phyloP scores from a whole-genome alignment of 495 filamentous ascomycete species.

The Talaromyces trachyspermus region DNA sequence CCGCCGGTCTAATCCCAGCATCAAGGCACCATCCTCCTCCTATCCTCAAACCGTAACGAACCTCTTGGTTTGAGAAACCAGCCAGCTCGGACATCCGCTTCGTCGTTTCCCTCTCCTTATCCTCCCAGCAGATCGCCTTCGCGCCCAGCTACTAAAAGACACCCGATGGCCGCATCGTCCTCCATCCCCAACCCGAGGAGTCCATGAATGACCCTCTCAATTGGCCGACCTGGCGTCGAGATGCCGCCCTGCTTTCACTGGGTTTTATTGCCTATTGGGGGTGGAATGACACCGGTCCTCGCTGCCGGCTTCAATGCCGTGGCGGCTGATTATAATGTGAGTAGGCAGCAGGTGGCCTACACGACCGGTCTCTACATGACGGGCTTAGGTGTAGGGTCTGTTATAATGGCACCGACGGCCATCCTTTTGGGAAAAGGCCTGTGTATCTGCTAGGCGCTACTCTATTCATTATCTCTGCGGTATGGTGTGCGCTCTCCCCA shows the following conservation, averaged over 20 bases:
- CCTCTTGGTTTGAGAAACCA: slow-evolving; percentile 72
- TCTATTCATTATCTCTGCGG: slow-evolving; percentile 64
- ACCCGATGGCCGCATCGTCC: slow-evolving; percentile 72
- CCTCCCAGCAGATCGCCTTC: slow-evolving; percentile 32
- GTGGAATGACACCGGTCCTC: slow-evolving; percentile 85
- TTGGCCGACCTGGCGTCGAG: slow-evolving; percentile 79
- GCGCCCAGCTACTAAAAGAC: slow-evolving; percentile 50
- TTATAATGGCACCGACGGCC: slow-evolving; percentile 82
- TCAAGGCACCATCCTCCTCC: slow-evolving; percentile 71
- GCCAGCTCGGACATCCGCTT: slow-evolving; percentile 67
- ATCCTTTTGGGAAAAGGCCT: slow-evolving; percentile 86
- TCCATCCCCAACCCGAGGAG: slow-evolving; percentile 90
- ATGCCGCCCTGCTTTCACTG: slow-evolving; percentile 72
- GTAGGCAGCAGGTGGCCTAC: slow-evolving; percentile 68
- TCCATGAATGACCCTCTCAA: slow-evolving; percentile 88
- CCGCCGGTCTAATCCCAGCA: slow-evolving; percentile 7
- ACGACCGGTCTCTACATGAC: slow-evolving; percentile 96
- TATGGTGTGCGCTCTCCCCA: slow-evolving; percentile 83
- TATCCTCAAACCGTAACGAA: slow-evolving; percentile 70
- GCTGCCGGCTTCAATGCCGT: slow-evolving; percentile 88
- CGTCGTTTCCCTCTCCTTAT: slow-evolving; percentile 59
- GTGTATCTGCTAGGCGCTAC: slow-evolving; percentile 78
- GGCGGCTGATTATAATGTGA: slow-evolving; percentile 60
- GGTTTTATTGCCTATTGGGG: slow-evolving; percentile 93
- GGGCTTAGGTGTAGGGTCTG: slow-evolving; percentile 78